Conservation (phyloP, 331 rosid species). For the Pyrus hybrid region DNA sequence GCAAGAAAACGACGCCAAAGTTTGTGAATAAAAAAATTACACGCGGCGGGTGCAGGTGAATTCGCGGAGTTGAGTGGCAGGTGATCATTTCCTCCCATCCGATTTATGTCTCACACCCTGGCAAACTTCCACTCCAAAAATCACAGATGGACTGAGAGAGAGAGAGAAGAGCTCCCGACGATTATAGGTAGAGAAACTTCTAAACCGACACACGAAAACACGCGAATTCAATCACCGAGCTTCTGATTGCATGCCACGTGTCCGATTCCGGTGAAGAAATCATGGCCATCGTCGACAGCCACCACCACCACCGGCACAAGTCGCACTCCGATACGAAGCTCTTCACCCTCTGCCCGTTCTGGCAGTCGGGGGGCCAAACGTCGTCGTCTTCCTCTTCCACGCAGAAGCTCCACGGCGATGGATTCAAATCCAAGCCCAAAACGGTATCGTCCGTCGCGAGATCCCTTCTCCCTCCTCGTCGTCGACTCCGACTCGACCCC, state of each 20-base stretch:
- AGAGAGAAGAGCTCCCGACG: not conserved
- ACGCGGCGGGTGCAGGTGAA: not conserved
- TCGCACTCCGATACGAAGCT: slow-evolving; percentile 38
- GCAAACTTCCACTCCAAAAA: not conserved
- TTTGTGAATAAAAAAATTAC: not conserved
- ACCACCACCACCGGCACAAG: slow-evolving; percentile 6
- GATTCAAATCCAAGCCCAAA: slow-evolving; percentile 30
- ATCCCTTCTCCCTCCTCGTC: slow-evolving; percentile 79
- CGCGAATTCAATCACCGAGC: not conserved
- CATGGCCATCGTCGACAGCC: slow-evolving; percentile 57
- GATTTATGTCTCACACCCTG: slow-evolving; percentile 3
- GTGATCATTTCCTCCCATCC: not conserved
- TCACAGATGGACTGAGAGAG: not conserved
- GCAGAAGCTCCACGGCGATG: slow-evolving; percentile 30
- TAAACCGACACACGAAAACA: not conserved
- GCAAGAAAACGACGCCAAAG: not conserved
- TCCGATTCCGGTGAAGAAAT: slow-evolving; percentile 12
- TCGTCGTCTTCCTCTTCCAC: slow-evolving; percentile 35
- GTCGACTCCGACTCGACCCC: slow-evolving; percentile 90
- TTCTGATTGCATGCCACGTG: slow-evolving; percentile 4
- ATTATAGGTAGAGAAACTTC: not conserved
- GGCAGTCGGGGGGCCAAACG: slow-evolving; percentile 56
- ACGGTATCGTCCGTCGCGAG: slow-evolving; percentile 82
- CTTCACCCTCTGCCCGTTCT: slow-evolving; percentile 64
- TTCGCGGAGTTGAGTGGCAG: not conserved